Evolutionary conservation across 2,329 filamentous ascomycete species (phyloP), one percentile per base, ranked within the genome.

Genomic region (Ambrosiella xylebori): DNA sequence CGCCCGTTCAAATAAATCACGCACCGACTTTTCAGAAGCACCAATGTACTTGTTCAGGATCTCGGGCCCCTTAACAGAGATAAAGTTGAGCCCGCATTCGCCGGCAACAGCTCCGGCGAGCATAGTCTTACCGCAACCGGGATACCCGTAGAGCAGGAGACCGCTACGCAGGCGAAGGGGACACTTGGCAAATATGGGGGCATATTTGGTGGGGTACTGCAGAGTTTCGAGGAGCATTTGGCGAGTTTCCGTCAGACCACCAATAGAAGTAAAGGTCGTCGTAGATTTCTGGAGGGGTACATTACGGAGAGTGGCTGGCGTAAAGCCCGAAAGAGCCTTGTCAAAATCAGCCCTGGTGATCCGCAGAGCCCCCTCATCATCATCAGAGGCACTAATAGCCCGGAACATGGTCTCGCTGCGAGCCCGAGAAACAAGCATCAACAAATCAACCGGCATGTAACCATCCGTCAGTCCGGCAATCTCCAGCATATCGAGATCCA

Each of bases 41-140:
- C 93, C 93, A 60, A 98, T 98, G 69, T 98, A 98, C 71, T 98
- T 98, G 76, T 98, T 98, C 57, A 98, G 73, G 60, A 98, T 97
- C 69, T 98, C 94, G 0, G 93, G 93, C 0, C 93, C 93, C 72
- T 98, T 98, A 66, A 98, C 93, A 45, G 85, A 90, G 70, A 98
- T 98, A 71, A 98, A 98, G 70, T 98, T 98, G 61, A 98, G 81
- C 0, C 91, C 91, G 66, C 91, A 97, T 72, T 98, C 93, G 58
- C 91, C 91, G 11, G 94, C 93, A n/a, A 98, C 91, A 0, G 93
- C 93, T 59, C 88, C 95, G 17, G 94, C 93, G 8, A 98, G 80
- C 7, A 98, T 77, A 0, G 93, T 98, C 72, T 98, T 98, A 61
- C 94, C 94, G 66, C 93, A 97, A 1, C 93, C 93, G 0, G 93